Base-by-base conservation (phyloP, 306 rosid genomes). In the Leucaena leucocephala region DNA sequence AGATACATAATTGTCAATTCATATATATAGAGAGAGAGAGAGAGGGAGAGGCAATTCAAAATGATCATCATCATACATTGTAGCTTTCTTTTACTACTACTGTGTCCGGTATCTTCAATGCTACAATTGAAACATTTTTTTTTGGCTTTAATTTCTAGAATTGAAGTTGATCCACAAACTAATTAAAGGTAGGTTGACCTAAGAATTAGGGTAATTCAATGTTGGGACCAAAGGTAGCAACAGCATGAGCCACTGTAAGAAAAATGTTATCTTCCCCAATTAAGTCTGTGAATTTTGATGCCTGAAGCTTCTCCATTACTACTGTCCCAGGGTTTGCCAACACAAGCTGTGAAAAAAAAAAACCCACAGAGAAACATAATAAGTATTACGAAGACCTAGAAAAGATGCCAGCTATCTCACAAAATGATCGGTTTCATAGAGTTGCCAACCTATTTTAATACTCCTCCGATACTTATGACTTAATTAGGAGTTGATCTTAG, bases 281-380 rank as follows among this genome's bases (percentile, higher is more conserved):
- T 10, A 87, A 1, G 1, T 77, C 68, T 3, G 85, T 66, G 16
- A 91, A 90, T 13, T 85, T n/a, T 6, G 98, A 88, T 38, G 89
- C 88, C 9, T 88, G 55, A 46, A 95, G 86, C 84, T 91, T 91
- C 85, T 87, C 97, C n/a, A 78, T 88, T n/a, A 95, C 97, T 22
- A 83, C 61, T 36, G 92, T 85, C 9, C 95, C 97, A 8, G 97
- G 97, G 71, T 95, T 95, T 70, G 97, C 97, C 74, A 95, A 55
- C 11, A 82, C 77, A 70, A 95, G 92, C 91, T 85, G 91, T 35
- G 4, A 71, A 71, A 35, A 17, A 74, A 71, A 71, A 35, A 17
- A 74, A 40, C 1, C 17, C 17, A 77, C 8, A 67, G 27, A 57
- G 39, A 59, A 10, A 10, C 39, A 36, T 2, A 7, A 6, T 7